phyloP scores from a whole-genome alignment of 208 protist species.

The Acanthamoeba triangularis region DNA sequence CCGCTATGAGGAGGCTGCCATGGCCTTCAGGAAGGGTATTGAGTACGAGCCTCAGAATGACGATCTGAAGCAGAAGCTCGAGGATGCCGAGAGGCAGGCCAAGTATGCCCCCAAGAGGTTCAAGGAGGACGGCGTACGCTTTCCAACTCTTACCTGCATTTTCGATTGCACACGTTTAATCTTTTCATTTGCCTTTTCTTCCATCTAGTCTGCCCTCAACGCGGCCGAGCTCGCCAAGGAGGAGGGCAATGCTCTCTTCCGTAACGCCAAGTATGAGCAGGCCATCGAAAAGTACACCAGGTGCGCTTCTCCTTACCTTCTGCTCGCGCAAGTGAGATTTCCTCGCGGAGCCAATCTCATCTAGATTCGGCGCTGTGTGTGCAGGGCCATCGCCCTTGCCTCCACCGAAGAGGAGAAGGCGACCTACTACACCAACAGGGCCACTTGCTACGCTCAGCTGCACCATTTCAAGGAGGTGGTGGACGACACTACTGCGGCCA shows the following conservation, averaged over 20 bases:
- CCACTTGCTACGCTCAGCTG: conserved; percentile 98
- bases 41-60: conserved; percentile 74
- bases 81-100: conserved; percentile 58
- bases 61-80: conserved; percentile 62
- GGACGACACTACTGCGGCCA: conserved; percentile 97
- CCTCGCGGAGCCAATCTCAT: background rate
- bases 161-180: background rate
- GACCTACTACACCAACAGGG: conserved; percentile 78
- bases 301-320: conserved; percentile 80
- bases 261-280: conserved; percentile 96
- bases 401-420: conserved; percentile 89
- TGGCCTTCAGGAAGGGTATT: conserved; percentile 82
- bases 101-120: conserved; percentile 56
- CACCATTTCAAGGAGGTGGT: conserved; percentile 95
- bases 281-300: conserved; percentile 87
- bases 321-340: background rate
- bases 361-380: background rate
- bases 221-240: conserved; percentile 62
- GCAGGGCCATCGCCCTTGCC: conserved; percentile 91
- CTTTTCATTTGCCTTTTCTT: conserved; percentile 8
- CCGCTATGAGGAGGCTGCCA: conserved; percentile 79
- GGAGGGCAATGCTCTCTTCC: conserved; percentile 97
- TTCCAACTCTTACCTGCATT: background rate
- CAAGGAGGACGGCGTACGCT: conserved; percentile 56
- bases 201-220: conserved; percentile 4